These are phyloP conservation scores for Curvularia eragrostidis DNA, from an alignment of 2,329 filamentous ascomycete genomes.

Conservation along the genomic window DNA sequence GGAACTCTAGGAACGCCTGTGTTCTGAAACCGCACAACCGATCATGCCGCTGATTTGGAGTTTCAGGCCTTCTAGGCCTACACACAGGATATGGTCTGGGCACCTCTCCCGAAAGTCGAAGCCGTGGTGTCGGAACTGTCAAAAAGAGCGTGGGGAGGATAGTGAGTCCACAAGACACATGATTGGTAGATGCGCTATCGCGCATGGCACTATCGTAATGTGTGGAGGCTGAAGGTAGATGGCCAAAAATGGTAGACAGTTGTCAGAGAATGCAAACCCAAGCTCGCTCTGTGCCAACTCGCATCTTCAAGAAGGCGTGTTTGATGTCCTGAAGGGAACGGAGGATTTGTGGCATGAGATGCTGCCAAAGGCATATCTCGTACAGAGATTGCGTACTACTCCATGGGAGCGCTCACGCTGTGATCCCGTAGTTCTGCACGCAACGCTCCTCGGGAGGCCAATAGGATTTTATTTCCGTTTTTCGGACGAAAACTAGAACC, in stretches of 20 bases:
- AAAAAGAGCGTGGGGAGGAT: background rate
- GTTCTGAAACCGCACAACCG: background rate
- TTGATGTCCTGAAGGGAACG: background rate
- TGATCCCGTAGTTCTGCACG: background rate
- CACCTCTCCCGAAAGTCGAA: background rate
- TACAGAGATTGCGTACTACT: background rate
- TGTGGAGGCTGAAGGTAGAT: background rate
- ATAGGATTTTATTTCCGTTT: background rate
- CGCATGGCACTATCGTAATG: background rate
- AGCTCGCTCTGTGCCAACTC: background rate
- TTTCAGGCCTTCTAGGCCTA: background rate
- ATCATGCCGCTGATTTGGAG: background rate
- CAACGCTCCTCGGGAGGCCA: background rate
- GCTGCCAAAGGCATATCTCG: background rate
- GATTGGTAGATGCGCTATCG: background rate
- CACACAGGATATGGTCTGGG: background rate
- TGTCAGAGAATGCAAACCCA: background rate
- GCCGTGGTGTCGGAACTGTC: background rate
- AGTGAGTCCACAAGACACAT: background rate
- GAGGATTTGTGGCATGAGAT: background rate
- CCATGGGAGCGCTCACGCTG: background rate
- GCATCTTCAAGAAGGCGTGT: background rate
- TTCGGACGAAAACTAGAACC: background rate
- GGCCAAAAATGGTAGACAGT: background rate
- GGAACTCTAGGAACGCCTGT: background rate